These are phyloP conservation scores for Vanrija sp. DNA, from an alignment of 1,284 basidiomycete species.

Conservation along the genomic window DNA sequence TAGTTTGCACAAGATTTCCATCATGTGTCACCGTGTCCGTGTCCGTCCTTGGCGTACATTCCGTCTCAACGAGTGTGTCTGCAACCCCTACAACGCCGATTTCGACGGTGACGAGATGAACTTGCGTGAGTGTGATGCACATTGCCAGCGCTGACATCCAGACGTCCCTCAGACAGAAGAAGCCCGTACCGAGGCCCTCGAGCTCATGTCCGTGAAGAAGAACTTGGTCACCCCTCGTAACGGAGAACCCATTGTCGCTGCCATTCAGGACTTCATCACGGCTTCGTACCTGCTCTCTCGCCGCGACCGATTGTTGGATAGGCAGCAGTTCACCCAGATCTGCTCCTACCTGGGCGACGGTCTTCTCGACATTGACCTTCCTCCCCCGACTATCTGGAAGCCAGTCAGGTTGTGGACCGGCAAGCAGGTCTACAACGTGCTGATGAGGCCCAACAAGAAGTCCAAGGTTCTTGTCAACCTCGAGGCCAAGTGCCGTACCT, in stretches of 20 bases:
- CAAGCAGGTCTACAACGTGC: slow-evolving; percentile 94
- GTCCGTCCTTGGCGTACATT: slow-evolving; percentile 97
- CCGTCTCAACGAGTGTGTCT: slow-evolving; percentile 97
- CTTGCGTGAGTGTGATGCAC: slow-evolving; percentile 62
- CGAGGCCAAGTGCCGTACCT: slow-evolving; percentile 92
- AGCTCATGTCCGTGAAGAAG: slow-evolving; percentile 96
- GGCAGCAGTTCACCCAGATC: slow-evolving; percentile 92
- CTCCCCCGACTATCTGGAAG: slow-evolving; percentile 91
- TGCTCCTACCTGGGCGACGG: slow-evolving; percentile 94
- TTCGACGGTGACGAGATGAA: slow-evolving; percentile 99
- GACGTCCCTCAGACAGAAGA: slow-evolving; percentile 99
- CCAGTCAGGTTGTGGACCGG: slow-evolving; percentile 94
- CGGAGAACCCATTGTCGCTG: slow-evolving; percentile 96
- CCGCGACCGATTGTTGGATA: slow-evolving; percentile 89
- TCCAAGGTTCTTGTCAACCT: slow-evolving; percentile 88
- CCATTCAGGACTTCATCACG: slow-evolving; percentile 98
- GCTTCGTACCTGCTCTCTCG: slow-evolving; percentile 93
- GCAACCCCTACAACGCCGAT: slow-evolving; percentile 98
- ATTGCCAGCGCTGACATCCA: slow-evolving; percentile 38
- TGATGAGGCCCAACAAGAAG: slow-evolving; percentile 89
- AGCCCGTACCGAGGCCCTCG: slow-evolving; percentile 92
- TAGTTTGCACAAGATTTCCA: slow-evolving; percentile 95
- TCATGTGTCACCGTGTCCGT: slow-evolving; percentile 93
- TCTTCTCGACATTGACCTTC: slow-evolving; percentile 87
- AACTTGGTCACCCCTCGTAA: slow-evolving; percentile 97